Evolutionary conservation across 345 rosid species (phyloP), one percentile per base, ranked within the genome.

Genomic region (Brassica incana): DNA sequence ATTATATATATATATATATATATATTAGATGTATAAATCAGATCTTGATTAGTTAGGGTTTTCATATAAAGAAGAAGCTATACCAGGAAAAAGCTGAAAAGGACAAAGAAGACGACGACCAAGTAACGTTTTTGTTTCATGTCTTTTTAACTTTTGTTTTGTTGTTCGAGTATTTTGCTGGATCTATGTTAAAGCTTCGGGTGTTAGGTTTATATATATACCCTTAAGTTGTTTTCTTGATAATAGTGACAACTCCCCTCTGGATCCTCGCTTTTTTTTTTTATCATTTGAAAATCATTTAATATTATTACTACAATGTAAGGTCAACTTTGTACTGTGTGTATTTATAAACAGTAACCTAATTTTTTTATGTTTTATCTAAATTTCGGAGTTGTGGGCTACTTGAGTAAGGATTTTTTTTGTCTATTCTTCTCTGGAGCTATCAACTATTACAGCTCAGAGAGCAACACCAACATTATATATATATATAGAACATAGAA

Each of bases 121-220:
- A 73, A 20, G 82, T 73, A 79, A 67, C 65, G 64, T 68, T 79
- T 74, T 74, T 68, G 74, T 78, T 79, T 79, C 82, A 74, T 79
- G 25, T 79, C 58, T 67, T 32, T 67, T 32, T 40, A 67, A 45
- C 32, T 67, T 79, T 73, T 79, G 62, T 72, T 61, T 60, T 73
- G 23, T 60, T 59, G 36, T 33, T 33, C 7, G 36, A 33, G 36
- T 5, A 33, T 33, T 72, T 71, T 54, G 60, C 33, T 65, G 8
- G 67, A 72, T 78, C 72, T 78, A 72, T 78, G 81, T 65, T 78
- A 30, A 67, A 73, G 5, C 61, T 63, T 73, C 66, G 43, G 73
- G 63, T 73, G 69, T 67, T 78, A n/a, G 56, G 66, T 67, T 56
- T 27, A 36, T 75, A 54, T 75, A 56, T 48, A 73, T 14, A 65